phyloP scores from a whole-genome alignment of 352 stramenopile genomes.

The Globisporangium lucens region DNA sequence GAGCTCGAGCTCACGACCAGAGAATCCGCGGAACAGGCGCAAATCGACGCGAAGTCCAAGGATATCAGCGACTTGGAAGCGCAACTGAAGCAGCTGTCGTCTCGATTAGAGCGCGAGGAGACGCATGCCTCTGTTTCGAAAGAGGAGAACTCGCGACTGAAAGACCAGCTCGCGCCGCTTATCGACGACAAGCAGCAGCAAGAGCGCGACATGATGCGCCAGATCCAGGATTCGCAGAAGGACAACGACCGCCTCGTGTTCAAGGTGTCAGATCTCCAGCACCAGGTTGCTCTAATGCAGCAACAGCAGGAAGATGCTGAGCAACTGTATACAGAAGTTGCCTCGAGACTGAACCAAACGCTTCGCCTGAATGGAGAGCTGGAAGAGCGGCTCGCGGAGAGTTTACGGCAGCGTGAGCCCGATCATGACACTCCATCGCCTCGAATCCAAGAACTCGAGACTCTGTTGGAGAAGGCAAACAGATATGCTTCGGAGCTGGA shows the following conservation, averaged over 20 bases:
- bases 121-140: constrained; percentile 43
- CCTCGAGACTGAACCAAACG: constrained; percentile 58
- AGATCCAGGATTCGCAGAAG: constrained; percentile 17
- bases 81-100: constrained; percentile 26
- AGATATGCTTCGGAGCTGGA: constrained; percentile 13
- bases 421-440: not conserved
- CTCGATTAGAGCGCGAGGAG: constrained; percentile 38
- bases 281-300: constrained; percentile 35
- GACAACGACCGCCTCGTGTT: constrained; percentile 27
- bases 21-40: constrained; percentile 11
- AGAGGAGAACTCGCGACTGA: constrained; percentile 55
- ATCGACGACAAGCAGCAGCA: constrained; percentile 51
- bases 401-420: not conserved
- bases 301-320: constrained; percentile 62
- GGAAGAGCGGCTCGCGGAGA: constrained; percentile 13
- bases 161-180: constrained; percentile 40
- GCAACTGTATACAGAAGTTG: constrained; percentile 50
- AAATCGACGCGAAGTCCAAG: constrained; percentile 13
- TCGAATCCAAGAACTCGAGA: constrained; percentile 13
- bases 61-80: constrained; percentile 30
- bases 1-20: constrained; percentile 44
- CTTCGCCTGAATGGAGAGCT: constrained; percentile 31
- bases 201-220: constrained; percentile 30
- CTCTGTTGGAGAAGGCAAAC: constrained; percentile 10
- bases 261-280: constrained; percentile 44